A percentile compares a stretch with the other conserved stretches of the same genome.
Evolutionary conservation across 257 asterid genomes (phyloP).

Genomic region (Nicotiana paniculata): DNA sequence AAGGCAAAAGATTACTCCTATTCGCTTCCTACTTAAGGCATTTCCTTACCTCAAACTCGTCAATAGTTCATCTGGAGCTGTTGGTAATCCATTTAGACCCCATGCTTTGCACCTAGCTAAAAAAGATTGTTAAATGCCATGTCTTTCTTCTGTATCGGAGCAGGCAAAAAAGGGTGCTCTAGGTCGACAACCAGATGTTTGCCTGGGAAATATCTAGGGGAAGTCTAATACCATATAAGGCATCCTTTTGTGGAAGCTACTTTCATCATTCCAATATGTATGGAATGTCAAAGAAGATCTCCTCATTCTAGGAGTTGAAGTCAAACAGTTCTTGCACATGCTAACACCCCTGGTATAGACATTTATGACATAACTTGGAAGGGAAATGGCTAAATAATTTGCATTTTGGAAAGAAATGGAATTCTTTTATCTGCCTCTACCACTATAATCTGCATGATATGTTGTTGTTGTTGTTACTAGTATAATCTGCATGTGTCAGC

Average conservation of each 20-base stretch:
- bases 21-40: too few species aligned
- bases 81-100: not conserved
- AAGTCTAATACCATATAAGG: not conserved
- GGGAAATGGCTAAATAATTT: not conserved
- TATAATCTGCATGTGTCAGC: not conserved
- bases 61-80: not conserved
- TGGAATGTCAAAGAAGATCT: not conserved
- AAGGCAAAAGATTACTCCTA: too few species aligned
- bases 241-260: not conserved
- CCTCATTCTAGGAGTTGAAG: not conserved
- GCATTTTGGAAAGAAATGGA: not conserved
- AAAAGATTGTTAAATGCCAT: not conserved
- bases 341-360: not conserved
- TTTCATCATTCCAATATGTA: not conserved
- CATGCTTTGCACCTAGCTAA: not conserved
- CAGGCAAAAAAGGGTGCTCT: not conserved
- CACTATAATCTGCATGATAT: not conserved
- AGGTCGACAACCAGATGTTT: not conserved
- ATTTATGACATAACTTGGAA: not conserved
- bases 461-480: too few species aligned
- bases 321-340: not conserved
- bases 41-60: too few species aligned
- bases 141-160: not conserved
- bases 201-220: not conserved
- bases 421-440: not conserved